Base-by-base conservation (phyloP, 2,329 filamentous ascomycete species). In the Dactylella cylindrospora region DNA sequence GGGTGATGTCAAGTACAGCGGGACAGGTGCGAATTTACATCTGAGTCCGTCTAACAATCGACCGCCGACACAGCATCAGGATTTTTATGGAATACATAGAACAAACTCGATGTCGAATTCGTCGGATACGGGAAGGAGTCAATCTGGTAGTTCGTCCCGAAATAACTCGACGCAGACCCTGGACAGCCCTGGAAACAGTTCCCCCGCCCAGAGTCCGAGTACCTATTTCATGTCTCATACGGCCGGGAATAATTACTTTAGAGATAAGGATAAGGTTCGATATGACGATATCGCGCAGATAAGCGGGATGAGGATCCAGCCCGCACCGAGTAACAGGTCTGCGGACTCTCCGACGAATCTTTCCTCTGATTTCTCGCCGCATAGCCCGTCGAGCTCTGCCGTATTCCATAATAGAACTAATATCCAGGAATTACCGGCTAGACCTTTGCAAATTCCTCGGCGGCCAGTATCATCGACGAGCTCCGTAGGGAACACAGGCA, bases 41-140 rank as follows among this genome's bases (percentile, higher is more conserved):
- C 36, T 13, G 9, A 25, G 26, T 13, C 17, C 22, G 15, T 15
- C 25, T 8, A 23, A 23, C 10, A 19, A 20, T 17, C 25, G 47
- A 9, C 50, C 10, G 32, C 35, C 47, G 25, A 22, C 41, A 8
- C 38, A 25, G 17, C 52, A 43, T 29, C 28, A 49, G 15, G 22
- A 29, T 7, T 61, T 61, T 22, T 61, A 61, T 13, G 43, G 55
- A 4, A 39, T 61, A 10, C 19, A 61, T 22, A 36, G 55, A 25
- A 47, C 55, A 25, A 61, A 61, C 20, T 61, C 55, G n/a, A 61
- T 61, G 47, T 53, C 47, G 9, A 61, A 61, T 28, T 61, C 55
- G 8, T 61, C 55, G 7, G 55, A 61, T 28, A 61, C 55, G 2
- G 55, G 55, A 3, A 47, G 47, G 10, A 61, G 55, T 33, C 55